These are phyloP conservation scores for Trichomonascaceae sp. DNA, from an alignment of 1,139 yeast genomes.

Conservation along the genomic window DNA sequence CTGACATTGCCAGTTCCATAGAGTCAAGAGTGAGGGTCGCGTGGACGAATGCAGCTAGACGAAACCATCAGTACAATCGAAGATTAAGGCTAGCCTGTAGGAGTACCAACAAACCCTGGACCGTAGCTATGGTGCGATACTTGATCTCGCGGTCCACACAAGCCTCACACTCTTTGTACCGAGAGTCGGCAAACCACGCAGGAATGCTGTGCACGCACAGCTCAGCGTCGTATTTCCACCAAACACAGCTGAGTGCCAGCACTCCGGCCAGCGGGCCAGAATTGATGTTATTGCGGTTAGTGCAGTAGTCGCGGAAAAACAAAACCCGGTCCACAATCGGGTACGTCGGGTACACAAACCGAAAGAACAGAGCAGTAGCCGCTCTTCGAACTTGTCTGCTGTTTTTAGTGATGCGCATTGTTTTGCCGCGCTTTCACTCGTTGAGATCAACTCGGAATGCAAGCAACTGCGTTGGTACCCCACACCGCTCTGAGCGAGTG, in stretches of 20 bases:
- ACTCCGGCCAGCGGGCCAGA: slow-evolving; percentile 24
- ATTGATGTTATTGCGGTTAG: slow-evolving; percentile 19
- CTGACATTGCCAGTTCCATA: no score
- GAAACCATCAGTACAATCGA: no score
- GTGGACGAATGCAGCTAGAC: no score
- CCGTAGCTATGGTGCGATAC: slow-evolving; percentile 31
- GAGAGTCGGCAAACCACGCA: slow-evolving; percentile 16
- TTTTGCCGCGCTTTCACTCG: slow-evolving; percentile 12
- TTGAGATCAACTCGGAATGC: slow-evolving; percentile 15
- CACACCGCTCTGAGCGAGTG: slow-evolving; percentile 20
- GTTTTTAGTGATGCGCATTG: slow-evolving; percentile 13
- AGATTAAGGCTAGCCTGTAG: slow-evolving; percentile 24
- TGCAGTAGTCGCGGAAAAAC: slow-evolving; percentile 22
- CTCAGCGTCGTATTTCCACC: slow-evolving; percentile 27
- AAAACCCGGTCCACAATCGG: slow-evolving; percentile 25
- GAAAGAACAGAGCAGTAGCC: slow-evolving; percentile 24
- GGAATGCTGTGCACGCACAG: slow-evolving; percentile 25
- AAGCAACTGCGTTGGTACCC: slow-evolving; percentile 20
- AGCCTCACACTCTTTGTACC: slow-evolving; percentile 21
- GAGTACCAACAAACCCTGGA: slow-evolving; percentile 30
- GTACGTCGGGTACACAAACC: slow-evolving; percentile 25
- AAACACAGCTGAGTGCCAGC: slow-evolving; percentile 25
- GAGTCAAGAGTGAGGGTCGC: no score
- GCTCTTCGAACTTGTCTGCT: slow-evolving; percentile 18
- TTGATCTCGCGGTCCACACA: slow-evolving; percentile 23